Evolutionary conservation across 1,284 basidiomycete genomes (phyloP), one percentile per base, ranked within the genome.

Genomic region (Malassezia vespertilionis): DNA sequence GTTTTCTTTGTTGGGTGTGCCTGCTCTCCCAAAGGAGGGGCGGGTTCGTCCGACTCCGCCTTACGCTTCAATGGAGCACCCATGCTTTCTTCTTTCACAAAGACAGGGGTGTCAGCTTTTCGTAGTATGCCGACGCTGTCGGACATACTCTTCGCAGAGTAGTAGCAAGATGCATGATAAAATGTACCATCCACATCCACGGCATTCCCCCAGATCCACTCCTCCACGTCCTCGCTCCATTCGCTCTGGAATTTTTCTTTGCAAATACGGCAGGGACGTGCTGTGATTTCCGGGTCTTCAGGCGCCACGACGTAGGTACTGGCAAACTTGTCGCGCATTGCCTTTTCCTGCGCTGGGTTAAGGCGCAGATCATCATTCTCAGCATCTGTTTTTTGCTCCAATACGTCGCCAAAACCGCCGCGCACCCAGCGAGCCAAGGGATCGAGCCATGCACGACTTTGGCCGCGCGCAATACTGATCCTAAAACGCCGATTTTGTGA

Each of bases 171-270:
- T 0, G 61, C 67, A 52, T 69, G 67, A 23, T 68, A 65, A 33
- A 63, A 63, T 20, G 38, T 28, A 4, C 83, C 83, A 54, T 89
- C 84, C 47, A 82, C 81, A 68, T 78, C 79, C 20, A 89, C 76
- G 0, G 90, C 88, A 68, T 97, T 95, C 63, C 78, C 79, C 87
- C 89, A 99, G 15, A 96, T 83, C 90, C 91, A 97, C 60, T 96
- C 93, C 74, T 97, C 93, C 54, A 93, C 89, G 45, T 95, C 90
- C 69, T 97, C 89, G 49, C 82, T 75, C 73, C 87, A 96, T 73
- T 96, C 91, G 56, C 82, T 81, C 75, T 87, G 86, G 72, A 97
- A 79, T 44, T 72, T 73, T 72, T 99, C 93, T 76, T 95, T 93
- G 79, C 93, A 97, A 55, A 99, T 87, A 14, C 88, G 88, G 75